These are phyloP conservation scores for Juglanconis oblonga DNA, from an alignment of 2,329 filamentous ascomycete genomes.

Conservation along the genomic window DNA sequence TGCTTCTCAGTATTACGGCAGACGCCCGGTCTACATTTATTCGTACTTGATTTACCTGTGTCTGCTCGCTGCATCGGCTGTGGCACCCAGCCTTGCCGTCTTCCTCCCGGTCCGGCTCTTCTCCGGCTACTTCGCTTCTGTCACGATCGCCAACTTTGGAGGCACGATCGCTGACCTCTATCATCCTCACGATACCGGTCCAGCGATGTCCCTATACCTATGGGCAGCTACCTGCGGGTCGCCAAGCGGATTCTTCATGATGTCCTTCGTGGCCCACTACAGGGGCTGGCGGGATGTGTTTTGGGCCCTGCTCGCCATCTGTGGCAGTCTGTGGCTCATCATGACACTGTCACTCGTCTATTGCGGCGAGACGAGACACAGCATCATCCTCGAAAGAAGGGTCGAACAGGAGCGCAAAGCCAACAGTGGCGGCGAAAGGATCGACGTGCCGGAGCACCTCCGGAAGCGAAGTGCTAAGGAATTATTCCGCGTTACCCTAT, in stretches of 20 bases:
- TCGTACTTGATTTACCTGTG: constrained; percentile 41
- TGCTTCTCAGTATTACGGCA: constrained; percentile 36
- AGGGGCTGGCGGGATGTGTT: constrained; percentile 42
- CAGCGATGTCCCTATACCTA: constrained; percentile 32
- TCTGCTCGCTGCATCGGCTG: constrained; percentile 39
- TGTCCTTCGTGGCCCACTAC: constrained; percentile 41
- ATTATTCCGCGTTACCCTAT: constrained; percentile 39
- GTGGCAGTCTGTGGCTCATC: constrained; percentile 39
- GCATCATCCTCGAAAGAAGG: constrained; percentile 36
- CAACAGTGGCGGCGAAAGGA: constrained; percentile 20
- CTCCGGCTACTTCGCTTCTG: constrained; percentile 41
- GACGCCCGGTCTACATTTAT: constrained; percentile 39
- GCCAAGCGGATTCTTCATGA: constrained; percentile 42
- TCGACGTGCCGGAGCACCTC: constrained; percentile 34
- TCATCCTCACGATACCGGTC: constrained; percentile 37
- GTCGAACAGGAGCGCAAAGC: constrained; percentile 28
- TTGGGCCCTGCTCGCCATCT: constrained; percentile 43
- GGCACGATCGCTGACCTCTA: constrained; percentile 44
- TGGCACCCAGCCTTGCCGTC: constrained; percentile 36
- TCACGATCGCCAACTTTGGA: constrained; percentile 37
- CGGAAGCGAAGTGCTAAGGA: constrained; percentile 33
- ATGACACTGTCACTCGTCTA: constrained; percentile 38
- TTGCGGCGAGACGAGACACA: constrained; percentile 28
- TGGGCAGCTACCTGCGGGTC: constrained; percentile 45
- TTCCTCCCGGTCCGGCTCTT: constrained; percentile 42